Percentiles rank a stretch among this genome's conserved stretches.
Conservation (phyloP, 2,329 filamentous ascomycete species). For the Exophiala viscosa region DNA sequence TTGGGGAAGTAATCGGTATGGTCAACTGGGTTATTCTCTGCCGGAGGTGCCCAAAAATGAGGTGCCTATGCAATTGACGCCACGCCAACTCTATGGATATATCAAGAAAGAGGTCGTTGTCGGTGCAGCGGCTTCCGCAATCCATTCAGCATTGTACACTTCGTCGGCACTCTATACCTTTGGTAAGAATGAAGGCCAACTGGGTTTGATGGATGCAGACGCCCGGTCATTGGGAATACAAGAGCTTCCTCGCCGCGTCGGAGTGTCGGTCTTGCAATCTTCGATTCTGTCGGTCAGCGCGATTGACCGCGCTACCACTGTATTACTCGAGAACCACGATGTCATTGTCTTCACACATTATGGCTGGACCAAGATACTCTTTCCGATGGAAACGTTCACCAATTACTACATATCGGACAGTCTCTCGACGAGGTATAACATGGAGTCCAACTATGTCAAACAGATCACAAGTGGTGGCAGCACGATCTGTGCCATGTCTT, state of each 20-base stretch:
- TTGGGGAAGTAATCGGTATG: constrained; percentile 85
- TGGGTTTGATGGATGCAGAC: constrained; percentile 91
- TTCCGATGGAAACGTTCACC: constrained; percentile 70
- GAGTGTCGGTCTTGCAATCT: constrained; percentile 72
- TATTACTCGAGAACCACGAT: constrained; percentile 78
- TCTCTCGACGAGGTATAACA: constrained; percentile 63
- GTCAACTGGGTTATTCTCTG: constrained; percentile 80
- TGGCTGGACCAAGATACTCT: constrained; percentile 85
- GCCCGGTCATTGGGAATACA: constrained; percentile 87
- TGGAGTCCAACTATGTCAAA: constrained; percentile 63
- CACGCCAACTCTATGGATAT: constrained; percentile 85
- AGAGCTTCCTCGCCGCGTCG: constrained; percentile 76
- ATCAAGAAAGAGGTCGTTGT: constrained; percentile 80
- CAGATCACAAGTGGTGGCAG: constrained; percentile 82
- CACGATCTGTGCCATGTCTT: constrained; percentile 84
- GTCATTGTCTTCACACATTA: constrained; percentile 96
- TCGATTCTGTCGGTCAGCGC: constrained; percentile 75
- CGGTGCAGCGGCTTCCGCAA: constrained; percentile 80
- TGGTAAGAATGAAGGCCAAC: constrained; percentile 90
- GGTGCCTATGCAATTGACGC: constrained; percentile 74
- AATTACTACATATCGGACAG: constrained; percentile 63
- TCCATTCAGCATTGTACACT: constrained; percentile 89
- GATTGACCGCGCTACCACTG: constrained; percentile 83
- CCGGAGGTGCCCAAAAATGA: constrained; percentile 64
- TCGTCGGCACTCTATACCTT: constrained; percentile 81